Evolutionary conservation across 2,329 filamentous ascomycete species (phyloP).

Genomic region (Aureobasidium sp.): DNA sequence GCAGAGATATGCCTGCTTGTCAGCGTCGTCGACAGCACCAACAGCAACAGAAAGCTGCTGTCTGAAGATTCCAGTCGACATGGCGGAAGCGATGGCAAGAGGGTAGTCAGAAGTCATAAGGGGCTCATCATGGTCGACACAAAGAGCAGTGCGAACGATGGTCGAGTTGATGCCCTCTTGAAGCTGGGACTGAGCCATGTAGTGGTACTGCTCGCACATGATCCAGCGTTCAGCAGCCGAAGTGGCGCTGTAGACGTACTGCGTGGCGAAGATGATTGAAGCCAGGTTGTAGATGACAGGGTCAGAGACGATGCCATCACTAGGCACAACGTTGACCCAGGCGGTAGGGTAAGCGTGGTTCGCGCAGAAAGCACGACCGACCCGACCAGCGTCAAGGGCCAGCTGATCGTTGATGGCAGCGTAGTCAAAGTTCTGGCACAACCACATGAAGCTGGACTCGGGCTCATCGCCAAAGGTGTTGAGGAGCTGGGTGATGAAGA

Average conservation of each 20-base stretch:
- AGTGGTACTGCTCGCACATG: conserved; percentile 9
- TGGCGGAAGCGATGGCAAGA: neutral
- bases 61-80: neutral
- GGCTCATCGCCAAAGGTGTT: conserved; percentile 19
- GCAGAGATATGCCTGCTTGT: neutral
- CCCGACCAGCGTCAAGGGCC: neutral
- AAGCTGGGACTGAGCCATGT: neutral
- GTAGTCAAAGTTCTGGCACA: conserved; percentile 3
- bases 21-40: neutral
- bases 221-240: neutral
- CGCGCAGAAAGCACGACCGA: neutral
- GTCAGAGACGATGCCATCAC: neutral
- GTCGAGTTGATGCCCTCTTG: conserved; percentile 5
- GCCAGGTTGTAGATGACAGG: neutral
- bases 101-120: neutral
- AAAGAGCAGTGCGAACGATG: neutral
- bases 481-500: conserved; percentile 23
- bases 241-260: neutral
- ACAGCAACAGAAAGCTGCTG: neutral
- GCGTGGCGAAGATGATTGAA: neutral
- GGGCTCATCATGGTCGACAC: neutral
- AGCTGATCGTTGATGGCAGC: neutral
- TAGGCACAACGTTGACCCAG: neutral
- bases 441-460: neutral
- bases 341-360: neutral